Percentiles rank a stretch among this genome's conserved stretches.
These are phyloP conservation scores for Phaeosphaeriaceae sp. DNA, from an alignment of 2,329 filamentous ascomycete genomes.

Conservation along the genomic window DNA sequence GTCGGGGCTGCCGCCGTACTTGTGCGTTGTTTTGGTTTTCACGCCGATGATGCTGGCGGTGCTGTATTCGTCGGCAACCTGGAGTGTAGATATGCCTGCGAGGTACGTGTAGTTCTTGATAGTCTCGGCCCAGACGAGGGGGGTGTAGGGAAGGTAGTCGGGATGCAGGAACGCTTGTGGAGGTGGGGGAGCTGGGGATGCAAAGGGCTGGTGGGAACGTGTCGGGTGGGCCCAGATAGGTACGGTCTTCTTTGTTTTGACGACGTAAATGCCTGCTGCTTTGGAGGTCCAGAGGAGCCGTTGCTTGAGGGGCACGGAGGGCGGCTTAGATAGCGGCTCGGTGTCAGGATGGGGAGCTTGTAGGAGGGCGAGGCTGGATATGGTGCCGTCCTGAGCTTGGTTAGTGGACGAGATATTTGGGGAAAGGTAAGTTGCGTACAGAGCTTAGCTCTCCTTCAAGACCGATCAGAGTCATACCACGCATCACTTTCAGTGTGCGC, in stretches of 20 bases:
- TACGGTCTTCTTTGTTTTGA: not conserved
- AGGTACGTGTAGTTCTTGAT: conserved; percentile 1
- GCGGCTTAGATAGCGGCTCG: not conserved
- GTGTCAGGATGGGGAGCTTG: conserved; percentile 10
- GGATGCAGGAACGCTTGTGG: conserved; percentile 1
- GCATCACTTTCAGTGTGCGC: conserved; percentile 6
- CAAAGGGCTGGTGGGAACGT: not conserved
- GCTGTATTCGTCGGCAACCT: not conserved
- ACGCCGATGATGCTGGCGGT: not conserved
- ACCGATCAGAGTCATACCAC: conserved; percentile 16
- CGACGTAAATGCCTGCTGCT: not conserved
- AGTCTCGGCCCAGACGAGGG: conserved; percentile 16
- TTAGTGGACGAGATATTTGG: not conserved
- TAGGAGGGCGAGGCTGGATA: conserved; percentile 17
- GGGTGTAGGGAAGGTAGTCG: conserved; percentile 12
- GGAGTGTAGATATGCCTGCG: conserved; percentile 8
- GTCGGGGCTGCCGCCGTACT: not conserved
- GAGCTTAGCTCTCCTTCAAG: conserved; percentile 9
- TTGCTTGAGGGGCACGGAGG: conserved; percentile 2
- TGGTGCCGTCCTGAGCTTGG: conserved; percentile 10
- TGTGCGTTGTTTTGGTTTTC: not conserved
- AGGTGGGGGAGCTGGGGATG: not conserved
- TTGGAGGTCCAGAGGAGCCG: conserved; percentile 7
- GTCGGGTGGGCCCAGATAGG: conserved; percentile 8
- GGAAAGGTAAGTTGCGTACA: conserved; percentile 4